Evolutionary conservation across 2,329 filamentous ascomycete genomes (phyloP).

Genomic region (Boeremia lycopersici): DNA sequence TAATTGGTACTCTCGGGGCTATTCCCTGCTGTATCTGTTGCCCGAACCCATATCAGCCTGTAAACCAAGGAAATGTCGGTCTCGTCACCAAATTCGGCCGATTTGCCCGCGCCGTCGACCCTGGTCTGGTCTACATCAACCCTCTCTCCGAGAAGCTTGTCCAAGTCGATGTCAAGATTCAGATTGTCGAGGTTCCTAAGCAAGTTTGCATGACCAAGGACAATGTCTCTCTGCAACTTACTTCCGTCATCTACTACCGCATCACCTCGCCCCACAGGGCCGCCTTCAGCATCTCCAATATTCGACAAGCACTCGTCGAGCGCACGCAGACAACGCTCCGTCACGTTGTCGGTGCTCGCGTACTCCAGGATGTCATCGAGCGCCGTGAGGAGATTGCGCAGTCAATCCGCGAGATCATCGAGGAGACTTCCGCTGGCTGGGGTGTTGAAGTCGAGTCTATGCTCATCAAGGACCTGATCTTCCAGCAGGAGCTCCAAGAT

Average conservation of each 20-base stretch:
- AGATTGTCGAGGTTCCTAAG: slow-evolving; percentile 94
- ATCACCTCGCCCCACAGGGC: slow-evolving; percentile 95
- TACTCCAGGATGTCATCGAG: slow-evolving; percentile 97
- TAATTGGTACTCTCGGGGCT: slow-evolving; percentile 80
- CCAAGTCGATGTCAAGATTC: slow-evolving; percentile 98
- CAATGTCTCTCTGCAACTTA: slow-evolving; percentile 92
- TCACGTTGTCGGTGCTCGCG: slow-evolving; percentile 92
- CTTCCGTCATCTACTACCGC: slow-evolving; percentile 99
- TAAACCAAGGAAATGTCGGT: slow-evolving; percentile 91
- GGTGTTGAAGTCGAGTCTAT: slow-evolving; percentile 96
- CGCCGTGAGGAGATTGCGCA: slow-evolving; percentile 95
- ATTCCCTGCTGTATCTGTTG: slow-evolving; percentile 90
- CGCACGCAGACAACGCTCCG: slow-evolving; percentile 97
- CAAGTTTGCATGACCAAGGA: slow-evolving; percentile 99
- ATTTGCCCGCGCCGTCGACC: slow-evolving; percentile 95
- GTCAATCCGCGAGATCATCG: slow-evolving; percentile 95
- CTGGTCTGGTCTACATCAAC: slow-evolving; percentile 96
- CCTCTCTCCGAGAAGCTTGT: slow-evolving; percentile 87
- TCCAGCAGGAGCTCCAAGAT: slow-evolving; percentile 93
- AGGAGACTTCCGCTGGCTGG: slow-evolving; percentile 92
- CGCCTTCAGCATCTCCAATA: slow-evolving; percentile 93
- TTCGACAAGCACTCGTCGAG: slow-evolving; percentile 94
- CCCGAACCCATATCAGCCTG: slow-evolving; percentile 94
- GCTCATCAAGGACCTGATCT: slow-evolving; percentile 99
- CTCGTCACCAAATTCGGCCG: slow-evolving; percentile 94